Evolutionary conservation across 306 rosid species (phyloP), one percentile per base, ranked within the genome.

Genomic region (Casuarina cunninghamiana): DNA sequence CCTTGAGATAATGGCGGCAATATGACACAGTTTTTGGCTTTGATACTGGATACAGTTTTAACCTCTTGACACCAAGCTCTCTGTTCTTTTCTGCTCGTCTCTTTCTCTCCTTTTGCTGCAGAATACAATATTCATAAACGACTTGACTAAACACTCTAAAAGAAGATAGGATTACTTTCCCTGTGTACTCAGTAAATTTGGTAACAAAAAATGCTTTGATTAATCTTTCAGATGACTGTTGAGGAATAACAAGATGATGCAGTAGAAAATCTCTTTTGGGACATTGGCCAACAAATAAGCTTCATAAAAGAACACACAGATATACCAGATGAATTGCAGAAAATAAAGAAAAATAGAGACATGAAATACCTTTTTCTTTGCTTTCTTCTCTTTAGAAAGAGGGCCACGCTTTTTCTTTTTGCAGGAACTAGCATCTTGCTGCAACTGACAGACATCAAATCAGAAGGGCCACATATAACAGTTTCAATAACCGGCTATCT

Each of bases 1-100:
- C 98, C 37, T 37, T 35, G 9, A 84, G 42, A 85, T 83, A 92
- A 84, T 95, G 97, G 78, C 90, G 97, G 81, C 98, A 95, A 77
- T 80, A 61, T 32, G 68, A 0, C 35, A 82, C 70, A 66, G 87
- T 10, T 83, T 90, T 94, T 0, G 89, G 87, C 81, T 83, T 89
- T 46, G 77, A 85, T 46, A 86, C 85, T 26, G 79, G 84, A 71
- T 35, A 86, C 78, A 89, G 75, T 73, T 88, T 91, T 88, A 87
- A 63, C 86, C 90, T 92, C 82, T 83, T 92, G 69, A 89, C 91
- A 76, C 98, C 97, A 75, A 72, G 90, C 80, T 88, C 58, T 82
- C 90, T 89, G 85, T 92, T 90, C 80, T 80, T 84, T 69, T 83
- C 87, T 41, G 98, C 97, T 51, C 87, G 81, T 66, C 81, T 80